Evolutionary conservation across 345 rosid species (phyloP).

Genomic region (Acer yangbiense): DNA sequence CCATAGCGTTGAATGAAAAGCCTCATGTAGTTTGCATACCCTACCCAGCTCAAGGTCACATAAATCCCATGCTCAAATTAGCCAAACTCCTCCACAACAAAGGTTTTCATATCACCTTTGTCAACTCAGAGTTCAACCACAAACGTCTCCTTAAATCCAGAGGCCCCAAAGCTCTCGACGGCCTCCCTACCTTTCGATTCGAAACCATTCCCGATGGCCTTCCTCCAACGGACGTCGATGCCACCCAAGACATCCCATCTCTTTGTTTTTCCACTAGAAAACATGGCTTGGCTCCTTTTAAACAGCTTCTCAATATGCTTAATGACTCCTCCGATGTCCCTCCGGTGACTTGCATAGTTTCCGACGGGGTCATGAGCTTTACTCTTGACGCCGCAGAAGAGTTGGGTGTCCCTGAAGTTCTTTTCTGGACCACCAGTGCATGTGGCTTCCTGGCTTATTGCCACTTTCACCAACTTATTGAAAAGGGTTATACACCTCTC

Average conservation of each 20-base stretch:
- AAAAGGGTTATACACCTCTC: slow-evolving; percentile 41
- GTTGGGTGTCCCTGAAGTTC: slow-evolving; percentile 36
- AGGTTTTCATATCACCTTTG: slow-evolving; percentile 56
- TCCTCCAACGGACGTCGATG: slow-evolving; percentile 32
- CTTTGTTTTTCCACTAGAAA: slow-evolving; percentile 38
- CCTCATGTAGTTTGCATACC: slow-evolving; percentile 61
- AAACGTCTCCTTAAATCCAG: slow-evolving; percentile 40
- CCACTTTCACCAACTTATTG: slow-evolving; percentile 29
- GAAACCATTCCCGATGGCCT: slow-evolving; percentile 49
- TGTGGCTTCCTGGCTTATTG: slow-evolving; percentile 32
- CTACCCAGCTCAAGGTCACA: slow-evolving; percentile 58
- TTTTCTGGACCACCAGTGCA: slow-evolving; percentile 48
- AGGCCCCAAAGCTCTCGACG: slow-evolving; percentile 33
- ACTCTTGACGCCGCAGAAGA: slow-evolving; percentile 44
- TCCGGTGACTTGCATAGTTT: slow-evolving; percentile 41
- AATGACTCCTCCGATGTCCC: slow-evolving; percentile 24
- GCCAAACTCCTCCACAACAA: slow-evolving; percentile 51
- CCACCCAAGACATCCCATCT: slow-evolving; percentile 47
- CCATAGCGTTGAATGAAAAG: background rate
- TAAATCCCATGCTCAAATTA: slow-evolving; percentile 49
- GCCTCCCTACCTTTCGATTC: slow-evolving; percentile 46
- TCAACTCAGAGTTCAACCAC: slow-evolving; percentile 52
- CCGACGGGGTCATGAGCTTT: slow-evolving; percentile 46
- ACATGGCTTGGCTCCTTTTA: slow-evolving; percentile 35
- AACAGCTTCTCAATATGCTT: slow-evolving; percentile 32